Evolutionary conservation across 2,329 filamentous ascomycete genomes (phyloP), one percentile per base, ranked within the genome.

Genomic region (Epichloe gansuensis): DNA sequence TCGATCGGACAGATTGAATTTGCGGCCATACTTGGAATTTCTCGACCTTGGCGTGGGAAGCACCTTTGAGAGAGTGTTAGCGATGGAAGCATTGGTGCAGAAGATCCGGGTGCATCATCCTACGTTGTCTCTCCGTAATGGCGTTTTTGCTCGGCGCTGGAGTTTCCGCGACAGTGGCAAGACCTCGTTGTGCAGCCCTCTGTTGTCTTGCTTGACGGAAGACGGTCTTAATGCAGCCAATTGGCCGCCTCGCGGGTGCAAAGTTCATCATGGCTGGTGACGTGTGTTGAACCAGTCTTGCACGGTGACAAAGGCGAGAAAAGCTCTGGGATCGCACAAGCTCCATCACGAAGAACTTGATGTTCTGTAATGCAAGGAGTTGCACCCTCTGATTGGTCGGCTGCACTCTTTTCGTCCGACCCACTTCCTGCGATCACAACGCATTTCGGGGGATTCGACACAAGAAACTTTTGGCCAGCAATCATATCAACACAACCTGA

Each of bases 171-270:
- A 60, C 66, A 47, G 74, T 75, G 38, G 73, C 71, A 65, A 83
- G 68, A 54, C 73, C 71, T 58, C 81, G 67, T 52, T 63, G 59
- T 41, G 68, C 58, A 13, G 63, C 57, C 45, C 64, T 69, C 52
- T 78, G 75, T 55, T 75, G 75, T 56, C 80, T 72, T 46, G 76
- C 69, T 63, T 78, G 75, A 57, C 82, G 74, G 60, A 88, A 64
- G 39, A 80, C 70, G 34, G 78, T 72, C 69, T 85, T 87, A 65
- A 87, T 80, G 69, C 81, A 84, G 74, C 80, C 79, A 63, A 87
- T 68, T 56, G 85, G 84, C 78, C 85, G 81, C 69, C 78, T 70
- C 63, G 76, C 63, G 54, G 76, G 69, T 58, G 78, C 73, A 58
- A 78, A 74, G 75, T 87, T 89, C 74, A 76, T 80, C 57, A 62